Evolutionary conservation across 305 asterid genomes (phyloP), one percentile per base, ranked within the genome.

Genomic region (Solanum hybrid): DNA sequence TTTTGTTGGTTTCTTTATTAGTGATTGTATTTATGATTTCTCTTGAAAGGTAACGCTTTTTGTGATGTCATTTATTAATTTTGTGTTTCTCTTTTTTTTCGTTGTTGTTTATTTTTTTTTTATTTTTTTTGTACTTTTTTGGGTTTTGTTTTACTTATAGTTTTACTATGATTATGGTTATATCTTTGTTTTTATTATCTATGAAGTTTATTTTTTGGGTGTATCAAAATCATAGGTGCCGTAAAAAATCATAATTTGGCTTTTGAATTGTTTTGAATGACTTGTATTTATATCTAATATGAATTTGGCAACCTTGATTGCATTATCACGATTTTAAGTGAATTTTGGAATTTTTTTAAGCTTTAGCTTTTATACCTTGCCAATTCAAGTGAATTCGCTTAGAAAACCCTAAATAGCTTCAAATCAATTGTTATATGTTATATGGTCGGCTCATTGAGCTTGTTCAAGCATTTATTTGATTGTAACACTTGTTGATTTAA

Each of bases 191-290:
- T 89, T 27, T 80, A 42, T 37, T 84, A 60, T 51, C 27, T 73
- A 81, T 32, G 81, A 86, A 36, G 77, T 78, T 81, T 60, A 89
- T 80, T 80, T 27, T 76, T 93, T 77, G 87, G 87, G 92, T 87
- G 37, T 69, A 72, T 89, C 19, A 82, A 85, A 89, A 87, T 87
- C 32, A 86, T 88, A 56, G 88, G 27, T 36, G 19, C 32, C 38
- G 66, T 12, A 38, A 29, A 75, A 91, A 94, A 93, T 95, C 94
- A 95, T 94, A 93, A 92, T 89, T 91, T 88, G 81, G 78, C 91
- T 82, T 91, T 42, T 88, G 91, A 84, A 88, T 86, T 76, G 14
- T 88, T 42, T 82, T 35, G 90, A 86, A 66, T 81, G 15, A 78
- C 78, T 86, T 91, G 86, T 17, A 8, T 78, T 11, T 79, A 10